Evolutionary conservation across 2,329 filamentous ascomycete genomes (phyloP), one percentile per base, ranked within the genome.

Genomic region (Phaeosphaeria sp.): DNA sequence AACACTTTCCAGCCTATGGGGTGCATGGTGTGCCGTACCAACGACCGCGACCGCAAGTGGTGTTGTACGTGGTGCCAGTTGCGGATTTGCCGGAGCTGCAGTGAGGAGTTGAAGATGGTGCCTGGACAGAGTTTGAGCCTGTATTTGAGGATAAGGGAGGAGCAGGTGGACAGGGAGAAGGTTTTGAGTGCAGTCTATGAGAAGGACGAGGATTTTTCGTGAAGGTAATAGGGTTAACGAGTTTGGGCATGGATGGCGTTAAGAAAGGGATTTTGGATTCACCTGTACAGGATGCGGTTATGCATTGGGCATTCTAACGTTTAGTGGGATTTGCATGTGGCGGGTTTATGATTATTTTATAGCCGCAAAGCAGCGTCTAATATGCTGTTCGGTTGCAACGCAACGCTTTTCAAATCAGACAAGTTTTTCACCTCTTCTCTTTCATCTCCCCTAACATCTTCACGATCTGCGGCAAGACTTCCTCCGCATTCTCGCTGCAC

Each of bases 401-500:
- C 30, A 36, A 11, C 30, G 13, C 30, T 36, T 36, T 36, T 36
- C 25, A 36, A 3, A 43, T 20, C 17, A 21, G 18, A 18, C 49
- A 15, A 6, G 7, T n/a, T 20, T 20, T 2, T 43, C 17, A 18
- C 47, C 27, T 30, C 50, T 9, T 41, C 21, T 23, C 30, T 15
- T 60, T 60, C 56, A 63, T 67, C 18, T 56, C 61, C 44, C 63
- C 62, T 11, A 76, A 52, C 39, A 68, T 59, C 58, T 57, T 64
- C 6, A 74, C 72, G 41, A 76, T 67, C 49, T 66, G 50, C 17
- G 72, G 72, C 41, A 76, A 60, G 3, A 80, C 66, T 59, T 72
- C 64, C 50, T 81, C 80, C 11, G 79, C 74, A 42, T 74, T 72
- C 58, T 78, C 72, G 52, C 75, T 77, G 49, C 74, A 73, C 50